phyloP scores from a whole-genome alignment of 345 rosid genomes.

The Raphanus raphanistrum region DNA sequence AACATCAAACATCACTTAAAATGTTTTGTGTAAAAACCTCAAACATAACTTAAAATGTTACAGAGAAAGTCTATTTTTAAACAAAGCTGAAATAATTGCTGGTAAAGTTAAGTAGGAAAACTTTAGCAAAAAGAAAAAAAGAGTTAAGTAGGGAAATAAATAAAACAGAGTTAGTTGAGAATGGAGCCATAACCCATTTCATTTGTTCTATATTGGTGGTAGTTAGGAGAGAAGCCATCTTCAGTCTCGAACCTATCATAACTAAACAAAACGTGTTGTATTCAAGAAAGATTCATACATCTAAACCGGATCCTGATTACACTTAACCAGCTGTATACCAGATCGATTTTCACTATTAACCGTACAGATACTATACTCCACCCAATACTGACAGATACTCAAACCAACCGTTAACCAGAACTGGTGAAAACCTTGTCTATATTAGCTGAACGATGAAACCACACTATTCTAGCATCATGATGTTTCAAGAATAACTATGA shows the following conservation, averaged over 20 bases:
- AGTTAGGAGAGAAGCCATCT: conserved; percentile 37
- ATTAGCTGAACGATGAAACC: conserved; percentile 1
- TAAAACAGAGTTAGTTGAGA: conserved; percentile 29
- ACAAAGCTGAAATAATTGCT: not conserved
- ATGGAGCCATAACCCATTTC: conserved; percentile 27
- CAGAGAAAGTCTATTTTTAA: no score
- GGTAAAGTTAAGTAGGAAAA: not conserved
- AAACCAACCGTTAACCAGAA: conserved; percentile 9
- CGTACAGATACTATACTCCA: not conserved
- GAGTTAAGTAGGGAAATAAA: conserved; percentile 35
- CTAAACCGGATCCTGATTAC: conserved; percentile 19
- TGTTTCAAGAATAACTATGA: not conserved
- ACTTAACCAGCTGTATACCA: conserved; percentile 4
- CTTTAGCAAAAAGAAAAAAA: not conserved
- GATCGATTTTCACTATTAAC: not conserved
- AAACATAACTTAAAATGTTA: no score
- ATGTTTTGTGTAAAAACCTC: no score
- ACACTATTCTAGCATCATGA: not conserved
- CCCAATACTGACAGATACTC: conserved; percentile 17
- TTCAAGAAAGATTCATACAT: not conserved
- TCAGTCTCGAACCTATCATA: conserved; percentile 31
- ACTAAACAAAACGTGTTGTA: conserved; percentile 12
- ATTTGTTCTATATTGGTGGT: conserved; percentile 18
- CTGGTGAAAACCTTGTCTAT: not conserved
- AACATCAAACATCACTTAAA: no score